Base-by-base conservation (phyloP, 148 eudicot genomes). In the Persicaria maculosa region DNA sequence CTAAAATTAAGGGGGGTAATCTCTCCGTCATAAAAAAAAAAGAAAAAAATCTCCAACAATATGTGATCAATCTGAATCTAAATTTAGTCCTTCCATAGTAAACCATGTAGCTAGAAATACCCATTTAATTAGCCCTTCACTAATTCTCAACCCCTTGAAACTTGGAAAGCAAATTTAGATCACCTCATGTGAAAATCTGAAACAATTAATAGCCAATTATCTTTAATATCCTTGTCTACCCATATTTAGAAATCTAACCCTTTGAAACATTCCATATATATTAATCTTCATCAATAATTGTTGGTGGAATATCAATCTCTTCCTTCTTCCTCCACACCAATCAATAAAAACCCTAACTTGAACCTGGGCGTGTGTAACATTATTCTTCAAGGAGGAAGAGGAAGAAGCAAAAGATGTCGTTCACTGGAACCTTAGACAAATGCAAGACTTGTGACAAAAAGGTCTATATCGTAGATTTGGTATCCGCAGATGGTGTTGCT, bases 361-460 rank as follows among this genome's bases (percentile, higher is more conserved):
- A 59, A 20, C 40, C 40, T 31, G 40, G 31, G 12, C 40, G 22
- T 4, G 22, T 59, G 12, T 62, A 0, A 44, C 68, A 31, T 62
- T 36, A 43, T 62, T 62, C 68, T 62, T 12, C 76, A 74, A 19
- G 76, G 68, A 74, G 59, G 54, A 74, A 59, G 40, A 50, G 52
- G 61, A 61, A 52, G 8, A 1, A 55, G 3, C 47, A 4, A 61
- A 77, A 65, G 77, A 92, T 91, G 97, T 83, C 80, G 6, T 84
- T 86, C 64, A 89, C 81, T 43, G 97, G 98, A 44, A 89, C 98
- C 22, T 44, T 65, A 15, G 89, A 91, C 67, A 93, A 91, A 89
- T 93, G 98, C 84, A 89, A 87, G 70, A 86, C 85, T 9, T 93
- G 98, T 68, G 97, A 93, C n/a, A 91, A 93, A 50, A 88, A 87